Percentiles rank a stretch among this genome's conserved stretches.
These are phyloP conservation scores for Teratosphaeria pseudoeucalypti DNA, from an alignment of 2,329 filamentous ascomycete genomes.

Conservation along the genomic window DNA sequence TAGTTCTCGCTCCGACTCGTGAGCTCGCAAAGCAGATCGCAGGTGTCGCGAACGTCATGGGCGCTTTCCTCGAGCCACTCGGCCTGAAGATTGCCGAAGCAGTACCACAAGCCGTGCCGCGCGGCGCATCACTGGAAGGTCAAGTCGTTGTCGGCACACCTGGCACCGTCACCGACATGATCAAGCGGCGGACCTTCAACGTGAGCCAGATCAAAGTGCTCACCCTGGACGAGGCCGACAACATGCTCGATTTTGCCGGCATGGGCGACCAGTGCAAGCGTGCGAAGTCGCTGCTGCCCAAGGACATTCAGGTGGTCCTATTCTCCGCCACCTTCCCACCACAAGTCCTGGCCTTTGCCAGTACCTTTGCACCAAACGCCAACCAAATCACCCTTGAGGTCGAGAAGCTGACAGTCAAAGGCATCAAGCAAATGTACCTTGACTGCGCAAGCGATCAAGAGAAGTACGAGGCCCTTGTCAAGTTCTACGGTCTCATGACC, in stretches of 20 bases:
- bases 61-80: constrained; percentile 57
- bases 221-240: constrained; percentile 94
- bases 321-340: constrained; percentile 93
- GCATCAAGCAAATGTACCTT: constrained; percentile 96
- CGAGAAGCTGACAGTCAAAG: constrained; percentile 88
- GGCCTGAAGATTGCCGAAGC: constrained; percentile 68
- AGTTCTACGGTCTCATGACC: constrained; percentile 91
- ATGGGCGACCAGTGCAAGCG: constrained; percentile 89
- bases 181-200: constrained; percentile 67
- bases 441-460: constrained; percentile 73
- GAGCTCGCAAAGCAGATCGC: constrained; percentile 93
- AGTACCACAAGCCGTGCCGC: constrained; percentile 64
- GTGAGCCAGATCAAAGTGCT: constrained; percentile 63
- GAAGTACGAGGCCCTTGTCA: constrained; percentile 82
- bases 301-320: constrained; percentile 71
- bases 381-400: constrained; percentile 81
- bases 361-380: constrained; percentile 72
- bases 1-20: constrained; percentile 83
- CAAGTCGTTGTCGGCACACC: constrained; percentile 88
- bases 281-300: constrained; percentile 68
- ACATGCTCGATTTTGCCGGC: constrained; percentile 95
- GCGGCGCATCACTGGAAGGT: constrained; percentile 58
- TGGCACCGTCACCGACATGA: constrained; percentile 81
- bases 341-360: constrained; percentile 73
- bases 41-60: constrained; percentile 72